Percentiles rank a stretch among this genome's conserved stretches.
Conservation (phyloP, 192 early-diverging fungal species). For the Gonapodya prolifera region DNA sequence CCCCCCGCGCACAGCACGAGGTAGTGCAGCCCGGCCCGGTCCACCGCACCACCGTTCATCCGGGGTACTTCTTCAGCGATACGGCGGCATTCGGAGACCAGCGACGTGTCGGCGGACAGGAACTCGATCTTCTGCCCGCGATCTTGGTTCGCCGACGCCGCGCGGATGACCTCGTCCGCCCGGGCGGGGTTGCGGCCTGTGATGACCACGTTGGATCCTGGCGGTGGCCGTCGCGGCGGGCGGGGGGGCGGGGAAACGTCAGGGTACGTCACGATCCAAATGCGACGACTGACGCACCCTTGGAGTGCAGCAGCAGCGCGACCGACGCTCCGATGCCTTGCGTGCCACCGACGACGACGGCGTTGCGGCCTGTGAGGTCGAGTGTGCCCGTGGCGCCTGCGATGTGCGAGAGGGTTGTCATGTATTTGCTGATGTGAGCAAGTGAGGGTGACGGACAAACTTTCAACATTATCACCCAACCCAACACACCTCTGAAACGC, state of each 20-base stretch:
- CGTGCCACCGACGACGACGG: not conserved
- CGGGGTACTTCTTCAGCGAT: not conserved
- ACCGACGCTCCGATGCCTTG: not conserved
- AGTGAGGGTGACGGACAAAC: no score
- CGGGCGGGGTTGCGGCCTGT: not conserved
- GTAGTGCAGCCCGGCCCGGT: not conserved
- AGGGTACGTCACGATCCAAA: no score
- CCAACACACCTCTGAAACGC: no score
- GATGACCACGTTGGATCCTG: not conserved
- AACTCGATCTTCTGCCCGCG: not conserved
- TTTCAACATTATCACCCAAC: no score
- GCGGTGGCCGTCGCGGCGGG: no score
- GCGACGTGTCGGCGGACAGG: not conserved
- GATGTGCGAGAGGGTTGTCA: not conserved
- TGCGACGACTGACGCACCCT: no score
- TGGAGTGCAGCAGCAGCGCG: not conserved
- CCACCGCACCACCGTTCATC: not conserved
- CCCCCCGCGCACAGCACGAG: not conserved
- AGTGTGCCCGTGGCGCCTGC: not conserved
- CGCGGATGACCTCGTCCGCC: not conserved
- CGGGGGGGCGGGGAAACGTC: no score
- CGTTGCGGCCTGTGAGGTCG: not conserved
- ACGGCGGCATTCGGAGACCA: not conserved
- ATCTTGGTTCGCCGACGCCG: not conserved
- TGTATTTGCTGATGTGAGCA: not conserved